These are phyloP conservation scores for Fusarium sp. DNA, from an alignment of 2,329 filamentous ascomycete species.

Conservation along the genomic window DNA sequence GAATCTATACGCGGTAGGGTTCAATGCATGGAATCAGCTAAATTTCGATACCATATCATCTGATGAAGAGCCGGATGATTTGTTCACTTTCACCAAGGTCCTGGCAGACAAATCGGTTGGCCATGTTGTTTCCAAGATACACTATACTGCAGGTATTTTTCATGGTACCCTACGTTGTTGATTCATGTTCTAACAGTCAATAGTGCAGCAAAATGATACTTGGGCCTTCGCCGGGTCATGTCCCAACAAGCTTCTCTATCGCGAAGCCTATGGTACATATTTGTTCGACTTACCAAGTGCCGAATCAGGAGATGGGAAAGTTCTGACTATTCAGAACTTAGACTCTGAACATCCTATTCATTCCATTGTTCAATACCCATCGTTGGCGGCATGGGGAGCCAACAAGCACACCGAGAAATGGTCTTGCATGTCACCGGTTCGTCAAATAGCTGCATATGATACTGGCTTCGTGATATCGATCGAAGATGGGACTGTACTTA, in stretches of 20 bases:
- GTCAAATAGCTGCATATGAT: constrained; percentile 60
- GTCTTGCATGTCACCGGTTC: constrained; percentile 43
- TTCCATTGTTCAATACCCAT: constrained; percentile 40
- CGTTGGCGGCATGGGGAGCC: constrained; percentile 32
- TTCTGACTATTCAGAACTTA: constrained; percentile 1
- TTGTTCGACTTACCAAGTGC: constrained; percentile 26
- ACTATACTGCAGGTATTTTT: constrained; percentile 59
- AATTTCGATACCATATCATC: constrained; percentile 46
- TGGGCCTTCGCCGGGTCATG: constrained; percentile 38
- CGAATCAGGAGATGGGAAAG: constrained; percentile 31
- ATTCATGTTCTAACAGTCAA: neutral
- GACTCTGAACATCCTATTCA: constrained; percentile 1
- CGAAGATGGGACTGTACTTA: constrained; percentile 58
- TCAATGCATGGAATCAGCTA: constrained; percentile 70
- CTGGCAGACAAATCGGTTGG: constrained; percentile 53
- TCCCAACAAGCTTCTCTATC: neutral
- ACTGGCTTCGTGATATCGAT: constrained; percentile 62
- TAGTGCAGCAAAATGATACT: constrained; percentile 37
- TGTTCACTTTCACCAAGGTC: constrained; percentile 57
- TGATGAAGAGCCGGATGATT: constrained; percentile 57
- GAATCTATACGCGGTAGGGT: constrained; percentile 65
- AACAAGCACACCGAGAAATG: constrained; percentile 28
- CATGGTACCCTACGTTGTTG: too few relatives aligned
- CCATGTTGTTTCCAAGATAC: constrained; percentile 51
- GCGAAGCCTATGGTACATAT: neutral